These are phyloP conservation scores for Candida hungchunana DNA, from an alignment of 805 yeast genomes.

Conservation along the genomic window DNA sequence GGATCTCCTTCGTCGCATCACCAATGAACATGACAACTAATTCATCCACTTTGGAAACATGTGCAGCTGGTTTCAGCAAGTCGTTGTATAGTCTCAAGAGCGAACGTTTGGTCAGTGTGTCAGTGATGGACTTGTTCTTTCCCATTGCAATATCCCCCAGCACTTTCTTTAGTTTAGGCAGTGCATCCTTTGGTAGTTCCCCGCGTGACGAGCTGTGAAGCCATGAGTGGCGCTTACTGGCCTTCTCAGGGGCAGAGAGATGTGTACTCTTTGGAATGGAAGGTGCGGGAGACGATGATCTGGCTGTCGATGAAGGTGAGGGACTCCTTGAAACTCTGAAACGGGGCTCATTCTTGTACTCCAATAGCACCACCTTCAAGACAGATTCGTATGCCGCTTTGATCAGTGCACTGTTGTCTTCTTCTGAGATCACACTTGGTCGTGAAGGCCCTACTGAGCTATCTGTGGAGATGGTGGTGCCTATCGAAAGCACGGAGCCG, in stretches of 20 bases:
- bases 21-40: slow-evolving; percentile 49
- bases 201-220: slow-evolving; percentile 30
- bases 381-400: slow-evolving; percentile 44
- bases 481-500: slow-evolving; percentile 9
- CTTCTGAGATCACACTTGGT: not conserved
- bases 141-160: slow-evolving; percentile 46
- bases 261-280: slow-evolving; percentile 5
- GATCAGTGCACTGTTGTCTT: slow-evolving; percentile 29
- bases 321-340: slow-evolving; percentile 33
- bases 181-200: slow-evolving; percentile 32
- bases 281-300: slow-evolving; percentile 4
- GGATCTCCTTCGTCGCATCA: slow-evolving; percentile 49
- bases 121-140: slow-evolving; percentile 30
- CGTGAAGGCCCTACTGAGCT: not conserved
- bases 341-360: slow-evolving; percentile 61
- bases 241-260: slow-evolving; percentile 12
- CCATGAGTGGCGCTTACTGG: slow-evolving; percentile 27
- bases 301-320: slow-evolving; percentile 6
- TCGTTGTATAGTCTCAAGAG: slow-evolving; percentile 62
- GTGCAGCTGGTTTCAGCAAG: slow-evolving; percentile 35
- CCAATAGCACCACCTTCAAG: slow-evolving; percentile 51
- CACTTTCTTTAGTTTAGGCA: slow-evolving; percentile 36
- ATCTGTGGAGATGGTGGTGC: slow-evolving; percentile 11
- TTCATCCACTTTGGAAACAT: slow-evolving; percentile 36
- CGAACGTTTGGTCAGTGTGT: slow-evolving; percentile 51